Evolutionary conservation across 768 basidiomycete genomes (phyloP).

Genomic region (Hebeloma cylindrosporum): DNA sequence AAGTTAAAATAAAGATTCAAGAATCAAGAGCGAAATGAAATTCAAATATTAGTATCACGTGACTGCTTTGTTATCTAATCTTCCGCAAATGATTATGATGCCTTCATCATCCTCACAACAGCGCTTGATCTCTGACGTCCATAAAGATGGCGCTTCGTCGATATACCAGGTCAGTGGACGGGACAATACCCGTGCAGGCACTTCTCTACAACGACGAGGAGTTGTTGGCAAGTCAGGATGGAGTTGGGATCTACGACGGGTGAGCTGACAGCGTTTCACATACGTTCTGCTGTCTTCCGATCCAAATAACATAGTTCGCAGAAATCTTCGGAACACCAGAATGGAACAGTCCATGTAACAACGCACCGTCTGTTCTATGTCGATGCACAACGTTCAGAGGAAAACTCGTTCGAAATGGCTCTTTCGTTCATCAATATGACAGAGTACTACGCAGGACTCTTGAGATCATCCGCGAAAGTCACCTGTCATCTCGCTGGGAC

Average conservation of each 20-base stretch:
- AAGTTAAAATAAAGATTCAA: no score
- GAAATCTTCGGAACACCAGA: constrained; percentile 80
- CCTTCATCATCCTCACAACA: no score
- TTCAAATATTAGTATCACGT: no score
- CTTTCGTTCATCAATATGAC: constrained; percentile 70
- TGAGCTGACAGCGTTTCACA: constrained; percentile 37
- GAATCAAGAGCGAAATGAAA: no score
- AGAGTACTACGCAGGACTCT: constrained; percentile 86
- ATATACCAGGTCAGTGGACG: constrained; percentile 61
- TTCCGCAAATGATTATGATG: no score
- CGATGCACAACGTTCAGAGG: constrained; percentile 46
- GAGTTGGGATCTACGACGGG: constrained; percentile 92
- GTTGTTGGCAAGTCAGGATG: constrained; percentile 68
- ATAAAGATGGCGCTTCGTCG: constrained; percentile 60
- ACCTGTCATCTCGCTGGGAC: constrained; percentile 62
- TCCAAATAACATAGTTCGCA: constrained; percentile 57
- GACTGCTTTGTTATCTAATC: no score
- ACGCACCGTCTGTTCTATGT: constrained; percentile 87
- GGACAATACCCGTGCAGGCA: constrained; percentile 75
- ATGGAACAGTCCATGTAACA: constrained; percentile 70
- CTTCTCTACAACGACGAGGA: constrained; percentile 82
- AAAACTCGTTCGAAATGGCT: constrained; percentile 66
- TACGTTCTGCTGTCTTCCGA: constrained; percentile 12
- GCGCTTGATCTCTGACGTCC: neutral
- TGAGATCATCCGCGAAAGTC: constrained; percentile 87